Evolutionary conservation across 2,329 filamentous ascomycete genomes (phyloP).

Genomic region (Fusarium tupiense): DNA sequence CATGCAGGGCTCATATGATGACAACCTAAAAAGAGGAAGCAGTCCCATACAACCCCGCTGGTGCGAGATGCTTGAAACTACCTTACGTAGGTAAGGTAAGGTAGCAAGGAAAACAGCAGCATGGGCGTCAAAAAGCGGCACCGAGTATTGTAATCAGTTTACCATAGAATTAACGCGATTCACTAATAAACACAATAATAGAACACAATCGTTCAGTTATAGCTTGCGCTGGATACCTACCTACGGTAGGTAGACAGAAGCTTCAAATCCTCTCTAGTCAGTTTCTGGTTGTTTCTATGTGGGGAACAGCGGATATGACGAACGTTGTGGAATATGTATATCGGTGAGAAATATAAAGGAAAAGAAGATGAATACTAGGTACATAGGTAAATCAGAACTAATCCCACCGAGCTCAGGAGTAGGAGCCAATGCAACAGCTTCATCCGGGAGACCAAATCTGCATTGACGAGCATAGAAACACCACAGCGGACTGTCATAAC

Average conservation of each 20-base stretch:
- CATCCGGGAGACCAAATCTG: neutral
- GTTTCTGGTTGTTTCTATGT: neutral
- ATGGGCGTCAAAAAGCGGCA: constrained; percentile 28
- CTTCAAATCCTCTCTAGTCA: neutral
- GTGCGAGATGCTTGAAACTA: neutral
- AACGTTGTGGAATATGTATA: neutral
- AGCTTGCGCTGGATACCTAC: neutral
- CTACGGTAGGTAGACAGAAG: neutral
- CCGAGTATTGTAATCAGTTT: constrained; percentile 9
- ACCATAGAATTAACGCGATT: constrained; percentile 15
- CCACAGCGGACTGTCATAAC: neutral
- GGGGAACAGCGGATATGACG: constrained; percentile 12
- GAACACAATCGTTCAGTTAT: constrained; percentile 14
- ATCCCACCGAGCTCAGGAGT: neutral
- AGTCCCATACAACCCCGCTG: neutral
- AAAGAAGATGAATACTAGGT: neutral
- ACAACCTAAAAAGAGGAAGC: constrained; percentile 9
- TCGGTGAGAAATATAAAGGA: neutral
- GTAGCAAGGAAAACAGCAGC: constrained; percentile 11
- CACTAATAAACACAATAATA: constrained; percentile 9
- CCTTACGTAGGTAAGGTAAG: neutral
- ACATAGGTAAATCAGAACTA: neutral
- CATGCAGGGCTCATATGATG: constrained; percentile 33
- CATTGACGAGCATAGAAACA: neutral
- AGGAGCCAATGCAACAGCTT: neutral